Evolutionary conservation across 2,329 filamentous ascomycete genomes (phyloP), one percentile per base, ranked within the genome.

Genomic region (Nigrograna mackinnonii): DNA sequence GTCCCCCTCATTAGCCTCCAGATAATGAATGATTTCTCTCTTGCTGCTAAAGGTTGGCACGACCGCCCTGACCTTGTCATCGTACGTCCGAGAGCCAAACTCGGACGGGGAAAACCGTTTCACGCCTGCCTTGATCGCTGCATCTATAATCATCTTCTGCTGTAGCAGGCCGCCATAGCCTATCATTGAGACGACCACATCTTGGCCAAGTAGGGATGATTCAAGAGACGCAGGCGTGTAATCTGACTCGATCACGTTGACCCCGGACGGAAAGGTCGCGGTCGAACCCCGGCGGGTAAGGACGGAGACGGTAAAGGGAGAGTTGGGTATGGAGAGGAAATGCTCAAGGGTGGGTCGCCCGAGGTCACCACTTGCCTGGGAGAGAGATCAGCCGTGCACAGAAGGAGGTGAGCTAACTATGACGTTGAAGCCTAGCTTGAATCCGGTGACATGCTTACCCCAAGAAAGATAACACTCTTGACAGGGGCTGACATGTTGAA

Each of bases 401-500:
- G n/a, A n/a, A n/a, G n/a, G n/a, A n/a, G n/a, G n/a, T n/a, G n/a
- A n/a, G n/a, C n/a, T n/a, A n/a, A n/a, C n/a, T n/a, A n/a, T n/a
- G n/a, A n/a, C n/a, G n/a, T n/a, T n/a, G n/a, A n/a, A n/a, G n/a
- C n/a, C n/a, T n/a, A n/a, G n/a, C n/a, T n/a, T n/a, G n/a, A n/a
- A n/a, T n/a, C n/a, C n/a, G n/a, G n/a, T n/a, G n/a, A n/a, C n/a
- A n/a, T n/a, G 14, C 24, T 28, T 28, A 28, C 24, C 11, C 24
- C 24, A 3, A 28, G 24, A 28, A 28, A 12, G 11, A 14, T 14
- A 28, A 28, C 24, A 28, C 11, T 28, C 24, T 28, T 28, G 24
- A 28, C 24, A 11, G 24, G 24, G 11, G 24, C 24, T 12, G 24
- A 11, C 24, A 28, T 28, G 71, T 68, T 46, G n/a, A n/a, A n/a